These are phyloP conservation scores for Fomitopsis palustris DNA, from an alignment of 1,284 basidiomycete species.

Conservation along the genomic window DNA sequence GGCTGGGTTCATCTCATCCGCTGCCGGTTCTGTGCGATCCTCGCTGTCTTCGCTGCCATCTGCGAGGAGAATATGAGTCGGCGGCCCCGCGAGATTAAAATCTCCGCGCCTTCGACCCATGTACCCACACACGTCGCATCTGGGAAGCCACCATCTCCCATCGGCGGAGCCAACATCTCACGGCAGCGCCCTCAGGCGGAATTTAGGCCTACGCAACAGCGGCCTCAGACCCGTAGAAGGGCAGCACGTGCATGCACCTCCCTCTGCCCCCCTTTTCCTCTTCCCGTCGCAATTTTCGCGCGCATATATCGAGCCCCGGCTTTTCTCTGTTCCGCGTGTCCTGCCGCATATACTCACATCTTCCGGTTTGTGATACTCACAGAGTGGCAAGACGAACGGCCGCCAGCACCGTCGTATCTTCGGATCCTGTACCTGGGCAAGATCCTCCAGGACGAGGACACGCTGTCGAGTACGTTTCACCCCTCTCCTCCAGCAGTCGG, in stretches of 20 bases:
- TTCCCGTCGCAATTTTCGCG: conserved; percentile 2
- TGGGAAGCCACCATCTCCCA: background rate
- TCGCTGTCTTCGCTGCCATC: background rate
- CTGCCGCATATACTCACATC: background rate
- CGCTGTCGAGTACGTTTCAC: conserved; percentile 56
- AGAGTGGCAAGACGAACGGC: conserved; percentile 82
- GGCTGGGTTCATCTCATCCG: background rate
- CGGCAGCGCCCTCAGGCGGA: background rate
- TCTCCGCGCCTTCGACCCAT: background rate
- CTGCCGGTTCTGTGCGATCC: background rate
- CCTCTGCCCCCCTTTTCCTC: background rate
- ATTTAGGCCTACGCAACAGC: background rate
- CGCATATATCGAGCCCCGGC: background rate
- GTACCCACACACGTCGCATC: background rate
- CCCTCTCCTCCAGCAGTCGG: background rate
- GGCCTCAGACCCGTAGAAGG: background rate
- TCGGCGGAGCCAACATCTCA: background rate
- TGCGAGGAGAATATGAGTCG: background rate
- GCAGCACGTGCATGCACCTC: background rate
- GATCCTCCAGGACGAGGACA: conserved; percentile 82
- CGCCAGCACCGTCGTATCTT: conserved; percentile 76
- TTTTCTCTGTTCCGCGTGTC: background rate
- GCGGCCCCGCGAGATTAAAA: background rate
- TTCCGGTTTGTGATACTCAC: conserved; percentile 1
- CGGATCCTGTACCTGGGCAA: conserved; percentile 80